Evolutionary conservation across 495 filamentous ascomycete species (phyloP), one percentile per base, ranked within the genome.

Genomic region (Tuber calosporum): DNA sequence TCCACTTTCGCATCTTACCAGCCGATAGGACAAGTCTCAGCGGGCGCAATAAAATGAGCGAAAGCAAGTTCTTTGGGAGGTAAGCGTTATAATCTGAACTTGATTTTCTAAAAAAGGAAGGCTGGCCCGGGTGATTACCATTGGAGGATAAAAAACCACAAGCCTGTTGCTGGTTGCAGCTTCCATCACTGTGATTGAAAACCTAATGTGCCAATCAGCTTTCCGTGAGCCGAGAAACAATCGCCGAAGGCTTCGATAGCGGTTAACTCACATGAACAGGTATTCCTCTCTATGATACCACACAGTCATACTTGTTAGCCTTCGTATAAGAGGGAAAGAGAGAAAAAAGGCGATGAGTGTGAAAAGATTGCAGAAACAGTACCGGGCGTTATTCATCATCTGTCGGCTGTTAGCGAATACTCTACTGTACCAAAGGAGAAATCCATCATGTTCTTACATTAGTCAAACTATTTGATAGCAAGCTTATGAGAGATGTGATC

Each of bases 401-500:
- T 83, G 41, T 34, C 40, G 26, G 53, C 53, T 62, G 53, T 62
- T 62, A 62, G 53, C 6, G 53, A 34, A 6, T 62, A 13, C 13
- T 62, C 53, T 30, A 62, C 11, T 34, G 53, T 62, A 34, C 26
- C 53, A 26, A 34, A 62, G 26, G 26, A 53, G 69, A 42, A 36
- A 69, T 17, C 40, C 30, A 74, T 69, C 40, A 42, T 66, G 70
- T 34, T 84, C 90, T 85, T 81, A 97, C 93, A 81, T 91, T 92
- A 58, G 90, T 91, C 77, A 97, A 88, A 80, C 89, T 93, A 85
- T 96, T 94, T 77, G 91, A 94, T 76, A 97, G 88, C 83, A 97
- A 88, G 86, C 91, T 93, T 72, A 97, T 95, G 73, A 97, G 85
- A 22, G 92, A 94, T 53, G 94, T 95, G 77, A 96, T 90, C n/a